These are phyloP conservation scores for Flaveria brownii DNA, from an alignment of 129 eudicot genomes.

Conservation along the genomic window DNA sequence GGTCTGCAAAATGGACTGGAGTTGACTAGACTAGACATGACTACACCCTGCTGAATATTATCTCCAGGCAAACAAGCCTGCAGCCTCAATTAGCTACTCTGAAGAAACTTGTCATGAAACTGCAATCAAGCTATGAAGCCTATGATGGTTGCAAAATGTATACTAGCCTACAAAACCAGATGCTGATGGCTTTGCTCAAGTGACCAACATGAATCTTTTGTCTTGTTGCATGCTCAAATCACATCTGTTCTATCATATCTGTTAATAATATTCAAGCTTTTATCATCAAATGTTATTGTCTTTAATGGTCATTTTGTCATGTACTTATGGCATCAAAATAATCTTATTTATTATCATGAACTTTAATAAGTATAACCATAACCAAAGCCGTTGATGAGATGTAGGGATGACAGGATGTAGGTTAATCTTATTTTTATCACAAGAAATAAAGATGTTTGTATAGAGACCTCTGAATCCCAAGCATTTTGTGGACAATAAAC, in stretches of 20 bases:
- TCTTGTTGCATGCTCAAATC: constrained; percentile 34
- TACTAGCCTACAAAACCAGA: constrained; percentile 37
- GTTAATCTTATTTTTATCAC: no score
- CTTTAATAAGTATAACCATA: no score
- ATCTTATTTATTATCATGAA: no score
- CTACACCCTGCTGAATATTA: constrained; percentile 32
- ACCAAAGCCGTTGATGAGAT: no score
- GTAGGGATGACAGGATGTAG: no score
- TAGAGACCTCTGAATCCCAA: no score
- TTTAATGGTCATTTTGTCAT: background rate
- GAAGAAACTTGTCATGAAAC: constrained; percentile 36
- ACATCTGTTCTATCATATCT: constrained; percentile 10
- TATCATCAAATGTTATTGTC: background rate
- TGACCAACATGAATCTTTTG: constrained; percentile 35
- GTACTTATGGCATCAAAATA: background rate
- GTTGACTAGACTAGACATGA: constrained; percentile 29
- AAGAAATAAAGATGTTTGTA: no score
- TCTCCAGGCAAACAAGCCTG: constrained; percentile 36
- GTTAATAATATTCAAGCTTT: background rate
- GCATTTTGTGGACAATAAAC: no score
- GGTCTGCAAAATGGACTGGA: background rate
- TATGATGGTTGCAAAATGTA: constrained; percentile 17
- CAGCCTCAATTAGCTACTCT: constrained; percentile 28
- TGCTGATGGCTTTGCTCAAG: constrained; percentile 28
- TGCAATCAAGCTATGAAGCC: constrained; percentile 26